A percentile compares a stretch with the other conserved stretches of the same genome.
These are phyloP conservation scores for Blepharisma japonicum DNA, from an alignment of 73 alveolate species.

Conservation along the genomic window DNA sequence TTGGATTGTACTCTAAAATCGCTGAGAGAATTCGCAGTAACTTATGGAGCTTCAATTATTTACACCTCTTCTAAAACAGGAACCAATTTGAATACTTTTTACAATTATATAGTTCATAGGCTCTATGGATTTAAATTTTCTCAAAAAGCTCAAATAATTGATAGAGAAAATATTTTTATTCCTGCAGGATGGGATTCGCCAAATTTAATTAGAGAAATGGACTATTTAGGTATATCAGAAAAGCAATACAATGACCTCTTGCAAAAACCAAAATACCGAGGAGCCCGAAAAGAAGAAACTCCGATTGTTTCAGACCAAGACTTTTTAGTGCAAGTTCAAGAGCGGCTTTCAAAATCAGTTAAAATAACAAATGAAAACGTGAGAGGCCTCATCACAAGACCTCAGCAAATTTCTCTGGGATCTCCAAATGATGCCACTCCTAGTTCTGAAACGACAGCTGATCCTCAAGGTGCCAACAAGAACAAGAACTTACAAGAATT, in stretches of 20 bases:
- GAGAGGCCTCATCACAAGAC: too few relatives aligned
- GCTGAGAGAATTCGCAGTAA: conserved; percentile 62
- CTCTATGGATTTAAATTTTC: conserved; percentile 60
- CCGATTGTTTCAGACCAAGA: background rate
- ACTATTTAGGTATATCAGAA: background rate
- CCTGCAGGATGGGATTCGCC: conserved; percentile 86
- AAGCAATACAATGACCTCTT: background rate
- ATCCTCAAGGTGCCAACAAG: too few relatives aligned
- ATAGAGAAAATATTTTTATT: conserved; percentile 66
- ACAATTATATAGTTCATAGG: conserved; percentile 62
- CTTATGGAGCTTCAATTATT: conserved; percentile 76
- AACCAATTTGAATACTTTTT: conserved; percentile 62
- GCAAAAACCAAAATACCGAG: conserved; percentile 24
- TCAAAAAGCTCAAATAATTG: conserved; percentile 59
- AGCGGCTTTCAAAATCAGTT: background rate
- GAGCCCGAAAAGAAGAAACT: background rate
- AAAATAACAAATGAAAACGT: background rate
- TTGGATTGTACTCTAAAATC: conserved; percentile 71
- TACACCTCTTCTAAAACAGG: conserved; percentile 53
- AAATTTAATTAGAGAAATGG: conserved; percentile 36
- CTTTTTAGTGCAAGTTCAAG: background rate
- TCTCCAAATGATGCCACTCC: too few relatives aligned
- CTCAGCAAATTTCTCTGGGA: too few relatives aligned
- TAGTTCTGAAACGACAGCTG: too few relatives aligned
- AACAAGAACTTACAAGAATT: too few relatives aligned